Base-by-base conservation (phyloP, 2,329 filamentous ascomycete species). In the Phaeoacremonium minimum region DNA sequence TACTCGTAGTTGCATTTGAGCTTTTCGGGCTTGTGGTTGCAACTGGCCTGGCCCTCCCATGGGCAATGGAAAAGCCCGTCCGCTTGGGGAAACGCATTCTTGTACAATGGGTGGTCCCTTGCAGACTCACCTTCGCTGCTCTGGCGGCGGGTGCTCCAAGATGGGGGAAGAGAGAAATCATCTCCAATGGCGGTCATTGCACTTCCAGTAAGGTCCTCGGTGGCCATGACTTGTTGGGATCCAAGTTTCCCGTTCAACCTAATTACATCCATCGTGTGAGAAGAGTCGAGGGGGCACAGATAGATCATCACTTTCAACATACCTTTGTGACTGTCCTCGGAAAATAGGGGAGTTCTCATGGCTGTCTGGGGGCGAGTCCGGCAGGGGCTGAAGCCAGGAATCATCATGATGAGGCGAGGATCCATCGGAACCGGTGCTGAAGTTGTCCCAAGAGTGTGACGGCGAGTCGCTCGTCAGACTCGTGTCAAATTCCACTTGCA, bases 1-100 rank as follows among this genome's bases (percentile, higher is more conserved):
- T 83, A 95, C 90, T 96, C 90, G 59, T 96, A 97, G 67, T 95
- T 95, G 81, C 91, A 96, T 78, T 96, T 96, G 51, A 97, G 85
- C 70, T 94, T 93, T 56, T 94, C 93, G 28, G 90, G 80, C 67
- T 87, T 86, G 79, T 96, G 91, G 62, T 78, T 85, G 77, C 91
- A 97, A 55, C 59, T 70, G 19, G 66, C 40, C 42, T 81, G 73
- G 50, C 80, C 84, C 59, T 85, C 81, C 73, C 85, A 93, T 6
- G 91, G 91, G 73, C 91, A 97, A 67, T 95, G 88, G 68, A 93
- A 97, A 41, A 94, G 77, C 55, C 88, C 89, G 63, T 95, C 87
- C 20, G 72, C 60, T 28, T 74, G 62, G 8, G 82, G 76, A 32
- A 66, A 65, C 37, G 73, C 77, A 48, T 78, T 79, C 57, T 83